Conservation (phyloP, 2,329 filamentous ascomycete genomes). For the Blastomyces emzantsi region DNA sequence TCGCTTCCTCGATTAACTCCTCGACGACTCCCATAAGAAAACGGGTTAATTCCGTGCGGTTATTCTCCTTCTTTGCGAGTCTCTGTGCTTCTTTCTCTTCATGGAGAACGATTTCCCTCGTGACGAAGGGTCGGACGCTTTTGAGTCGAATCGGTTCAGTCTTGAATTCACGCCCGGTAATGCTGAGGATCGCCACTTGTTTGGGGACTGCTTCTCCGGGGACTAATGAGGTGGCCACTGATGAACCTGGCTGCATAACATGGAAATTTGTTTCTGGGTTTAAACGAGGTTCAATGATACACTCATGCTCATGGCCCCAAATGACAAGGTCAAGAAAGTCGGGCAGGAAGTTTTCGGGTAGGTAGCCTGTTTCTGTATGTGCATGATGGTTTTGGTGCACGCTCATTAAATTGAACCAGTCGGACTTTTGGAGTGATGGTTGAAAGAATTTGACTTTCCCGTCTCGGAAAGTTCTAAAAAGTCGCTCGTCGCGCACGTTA, state of each 20-base stretch:
- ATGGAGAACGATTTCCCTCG: constrained; percentile 67
- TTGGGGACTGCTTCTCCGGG: constrained; percentile 86
- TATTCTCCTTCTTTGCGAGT: constrained; percentile 72
- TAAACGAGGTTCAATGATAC: constrained; percentile 69
- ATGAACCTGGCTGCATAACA: constrained; percentile 96
- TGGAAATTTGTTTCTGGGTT: constrained; percentile 87
- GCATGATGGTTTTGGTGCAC: constrained; percentile 96
- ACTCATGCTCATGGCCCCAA: constrained; percentile 98
- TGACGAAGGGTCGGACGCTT: constrained; percentile 83
- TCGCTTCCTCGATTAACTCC: constrained; percentile 78
- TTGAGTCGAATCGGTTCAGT: constrained; percentile 75
- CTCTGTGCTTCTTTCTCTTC: constrained; percentile 68
- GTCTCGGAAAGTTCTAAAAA: constrained; percentile 89
- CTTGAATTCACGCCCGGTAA: constrained; percentile 75
- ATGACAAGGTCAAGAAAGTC: constrained; percentile 85
- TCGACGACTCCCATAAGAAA: constrained; percentile 71
- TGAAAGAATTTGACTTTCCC: constrained; percentile 90
- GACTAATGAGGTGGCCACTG: constrained; percentile 84
- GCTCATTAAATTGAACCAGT: constrained; percentile 94
- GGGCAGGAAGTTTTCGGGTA: constrained; percentile 87
- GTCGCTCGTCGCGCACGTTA: constrained; percentile 89
- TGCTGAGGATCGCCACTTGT: constrained; percentile 74
- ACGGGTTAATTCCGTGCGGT: constrained; percentile 68
- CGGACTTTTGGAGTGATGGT: constrained; percentile 65
- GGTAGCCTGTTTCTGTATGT: constrained; percentile 83